A percentile compares a stretch with the other conserved stretches of the same genome.
Evolutionary conservation across 164 flowering plant genomes (phyloP).

Genomic region (grape (Vitis vinifera)): DNA sequence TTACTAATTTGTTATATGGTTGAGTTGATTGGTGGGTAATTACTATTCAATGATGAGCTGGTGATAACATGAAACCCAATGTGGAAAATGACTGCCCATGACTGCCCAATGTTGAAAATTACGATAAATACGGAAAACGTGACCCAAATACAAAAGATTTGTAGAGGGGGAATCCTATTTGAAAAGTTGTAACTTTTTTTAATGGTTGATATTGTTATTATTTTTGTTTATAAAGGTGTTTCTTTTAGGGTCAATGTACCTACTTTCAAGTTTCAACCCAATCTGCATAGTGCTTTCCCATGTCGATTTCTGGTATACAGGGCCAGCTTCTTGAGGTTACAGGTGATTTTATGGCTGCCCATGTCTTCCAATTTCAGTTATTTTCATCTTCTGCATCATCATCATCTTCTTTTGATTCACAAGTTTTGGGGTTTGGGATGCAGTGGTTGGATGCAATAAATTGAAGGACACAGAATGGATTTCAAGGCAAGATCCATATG

Average conservation of each 20-base stretch:
- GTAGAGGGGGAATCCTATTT: too few relatives aligned
- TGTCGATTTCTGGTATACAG: slow-evolving; percentile 59
- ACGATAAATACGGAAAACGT: too few relatives aligned
- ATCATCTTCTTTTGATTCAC: not conserved
- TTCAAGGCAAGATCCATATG: slow-evolving; percentile 94
- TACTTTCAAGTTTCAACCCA: not conserved
- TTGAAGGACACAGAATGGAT: slow-evolving; percentile 95
- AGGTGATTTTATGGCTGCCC: slow-evolving; percentile 27
- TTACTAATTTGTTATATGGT: too few relatives aligned
- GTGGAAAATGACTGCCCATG: too few relatives aligned
- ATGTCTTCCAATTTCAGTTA: not conserved
- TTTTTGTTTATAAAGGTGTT: too few relatives aligned
- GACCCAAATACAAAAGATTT: too few relatives aligned
- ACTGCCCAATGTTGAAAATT: too few relatives aligned
- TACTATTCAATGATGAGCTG: too few relatives aligned
- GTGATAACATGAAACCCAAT: too few relatives aligned
- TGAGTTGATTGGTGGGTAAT: too few relatives aligned
- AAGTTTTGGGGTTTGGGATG: not conserved
- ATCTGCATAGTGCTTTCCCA: slow-evolving; percentile 6
- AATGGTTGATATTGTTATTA: too few relatives aligned
- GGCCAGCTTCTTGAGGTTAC: slow-evolving; percentile 73
- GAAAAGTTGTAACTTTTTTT: too few relatives aligned
- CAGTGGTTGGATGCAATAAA: slow-evolving; percentile 76
- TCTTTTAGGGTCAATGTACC: not conserved
- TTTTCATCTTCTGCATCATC: not conserved